phyloP scores from a whole-genome alignment of 345 rosid genomes.

The Diplotaxis tenuifolia region DNA sequence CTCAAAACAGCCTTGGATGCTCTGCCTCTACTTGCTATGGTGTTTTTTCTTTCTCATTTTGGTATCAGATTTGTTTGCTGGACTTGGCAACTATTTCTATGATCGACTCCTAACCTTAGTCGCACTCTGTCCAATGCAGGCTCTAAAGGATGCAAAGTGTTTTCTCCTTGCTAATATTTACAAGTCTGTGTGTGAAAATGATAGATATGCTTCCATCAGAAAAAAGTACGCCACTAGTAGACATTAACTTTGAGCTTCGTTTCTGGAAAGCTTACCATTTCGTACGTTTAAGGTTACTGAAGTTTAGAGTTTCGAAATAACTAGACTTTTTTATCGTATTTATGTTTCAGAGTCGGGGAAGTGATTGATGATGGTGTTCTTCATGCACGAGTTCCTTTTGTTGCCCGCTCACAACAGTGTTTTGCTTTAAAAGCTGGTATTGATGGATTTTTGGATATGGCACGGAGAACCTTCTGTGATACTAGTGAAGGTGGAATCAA shows the following conservation, averaged over 20 bases:
- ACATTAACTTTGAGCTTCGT: background rate
- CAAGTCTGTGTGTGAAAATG: slow-evolving; percentile 75
- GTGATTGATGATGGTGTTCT: slow-evolving; percentile 94
- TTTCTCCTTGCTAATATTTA: slow-evolving; percentile 77
- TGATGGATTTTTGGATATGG: slow-evolving; percentile 92
- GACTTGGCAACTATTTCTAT: background rate
- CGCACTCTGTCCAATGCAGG: slow-evolving; percentile 43
- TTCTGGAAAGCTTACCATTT: slow-evolving; percentile 4
- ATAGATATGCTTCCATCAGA: slow-evolving; percentile 70
- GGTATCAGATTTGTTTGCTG: background rate
- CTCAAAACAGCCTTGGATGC: slow-evolving; percentile 96
- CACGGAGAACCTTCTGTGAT: slow-evolving; percentile 91
- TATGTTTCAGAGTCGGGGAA: slow-evolving; percentile 67
- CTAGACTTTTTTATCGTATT: slow-evolving; percentile 20
- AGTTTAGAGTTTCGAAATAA: background rate
- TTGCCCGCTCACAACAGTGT: slow-evolving; percentile 98
- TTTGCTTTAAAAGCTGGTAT: slow-evolving; percentile 95
- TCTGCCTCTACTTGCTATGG: slow-evolving; percentile 84
- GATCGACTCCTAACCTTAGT: slow-evolving; percentile 6
- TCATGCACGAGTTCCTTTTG: slow-evolving; percentile 90
- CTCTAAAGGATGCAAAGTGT: slow-evolving; percentile 77
- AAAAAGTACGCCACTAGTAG: slow-evolving; percentile 54
- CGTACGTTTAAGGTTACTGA: slow-evolving; percentile 2
- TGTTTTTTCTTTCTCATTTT: slow-evolving; percentile 29
- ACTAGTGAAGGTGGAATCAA: slow-evolving; percentile 81